Percentiles rank a stretch among this genome's conserved stretches.
phyloP scores from a whole-genome alignment of 768 basidiomycete genomes.

The Tulasnella sp. region DNA sequence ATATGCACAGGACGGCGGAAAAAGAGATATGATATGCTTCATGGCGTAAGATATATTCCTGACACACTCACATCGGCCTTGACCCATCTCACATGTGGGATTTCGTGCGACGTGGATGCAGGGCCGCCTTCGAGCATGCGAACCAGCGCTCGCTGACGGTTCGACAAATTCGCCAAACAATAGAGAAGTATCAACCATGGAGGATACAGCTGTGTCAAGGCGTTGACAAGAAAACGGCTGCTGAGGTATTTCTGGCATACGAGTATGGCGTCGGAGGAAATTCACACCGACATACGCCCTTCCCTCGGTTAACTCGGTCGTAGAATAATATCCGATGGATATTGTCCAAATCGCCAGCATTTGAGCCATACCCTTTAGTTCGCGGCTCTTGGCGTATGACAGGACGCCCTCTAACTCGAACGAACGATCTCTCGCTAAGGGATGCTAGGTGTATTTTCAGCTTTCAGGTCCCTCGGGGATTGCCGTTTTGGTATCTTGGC shows the following conservation, averaged over 20 bases:
- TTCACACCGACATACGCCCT: too few relatives aligned
- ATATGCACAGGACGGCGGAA: too few relatives aligned
- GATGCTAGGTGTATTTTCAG: too few relatives aligned
- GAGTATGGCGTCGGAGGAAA: background rate
- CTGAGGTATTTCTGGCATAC: background rate
- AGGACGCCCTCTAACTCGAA: background rate
- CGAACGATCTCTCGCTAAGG: background rate
- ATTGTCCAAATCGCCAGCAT: background rate
- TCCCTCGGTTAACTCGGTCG: too few relatives aligned
- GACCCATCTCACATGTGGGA: too few relatives aligned
- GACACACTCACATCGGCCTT: too few relatives aligned
- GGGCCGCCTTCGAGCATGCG: background rate
- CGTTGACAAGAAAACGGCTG: background rate
- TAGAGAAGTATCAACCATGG: background rate
- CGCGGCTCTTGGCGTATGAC: background rate
- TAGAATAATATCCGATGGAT: background rate
- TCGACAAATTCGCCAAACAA: background rate
- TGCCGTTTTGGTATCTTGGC: too few relatives aligned
- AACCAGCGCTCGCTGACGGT: background rate
- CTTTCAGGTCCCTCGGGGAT: too few relatives aligned
- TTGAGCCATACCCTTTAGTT: background rate
- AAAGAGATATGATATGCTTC: too few relatives aligned
- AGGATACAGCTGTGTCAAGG: background rate
- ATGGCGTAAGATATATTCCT: too few relatives aligned
- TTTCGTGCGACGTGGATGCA: background rate